Conservation (phyloP, 805 yeast genomes). For the Nakazawaea anatomiae region DNA sequence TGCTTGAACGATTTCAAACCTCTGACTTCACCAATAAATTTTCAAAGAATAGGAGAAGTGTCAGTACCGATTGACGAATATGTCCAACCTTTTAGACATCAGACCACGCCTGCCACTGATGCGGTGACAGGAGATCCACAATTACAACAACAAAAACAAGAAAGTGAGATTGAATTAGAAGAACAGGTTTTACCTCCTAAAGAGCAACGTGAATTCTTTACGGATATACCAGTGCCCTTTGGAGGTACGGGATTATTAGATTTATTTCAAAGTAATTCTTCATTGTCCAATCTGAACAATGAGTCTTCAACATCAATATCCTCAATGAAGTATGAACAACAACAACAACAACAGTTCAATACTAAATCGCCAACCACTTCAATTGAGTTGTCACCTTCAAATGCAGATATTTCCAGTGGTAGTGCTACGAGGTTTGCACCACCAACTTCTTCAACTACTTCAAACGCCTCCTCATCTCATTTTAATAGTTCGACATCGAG, state of each 20-base stretch:
- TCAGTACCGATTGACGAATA: conserved; percentile 22
- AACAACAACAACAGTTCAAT: neutral
- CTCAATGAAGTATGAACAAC: neutral
- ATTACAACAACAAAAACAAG: neutral
- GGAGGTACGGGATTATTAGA: conserved; percentile 6
- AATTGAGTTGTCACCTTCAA: conserved; percentile 1
- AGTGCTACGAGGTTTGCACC: too few relatives aligned
- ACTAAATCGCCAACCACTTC: conserved; percentile 1
- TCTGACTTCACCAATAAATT: neutral
- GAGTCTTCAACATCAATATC: neutral
- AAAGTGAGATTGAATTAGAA: neutral
- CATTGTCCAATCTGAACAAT: neutral
- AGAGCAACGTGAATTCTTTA: neutral
- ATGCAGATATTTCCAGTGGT: neutral
- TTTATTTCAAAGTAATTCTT: conserved; percentile 1
- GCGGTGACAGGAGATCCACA: too few relatives aligned
- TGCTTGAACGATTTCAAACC: conserved; percentile 8
- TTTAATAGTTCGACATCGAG: neutral
- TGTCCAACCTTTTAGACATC: conserved; percentile 26
- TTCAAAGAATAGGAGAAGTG: conserved; percentile 8
- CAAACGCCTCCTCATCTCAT: neutral
- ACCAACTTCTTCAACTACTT: neutral
- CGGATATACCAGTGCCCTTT: conserved; percentile 8
- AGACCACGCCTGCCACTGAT: conserved; percentile 20
- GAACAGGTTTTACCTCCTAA: neutral